Base-by-base conservation (phyloP, 2,329 filamentous ascomycete species). In the Geosmithia putterillii region DNA sequence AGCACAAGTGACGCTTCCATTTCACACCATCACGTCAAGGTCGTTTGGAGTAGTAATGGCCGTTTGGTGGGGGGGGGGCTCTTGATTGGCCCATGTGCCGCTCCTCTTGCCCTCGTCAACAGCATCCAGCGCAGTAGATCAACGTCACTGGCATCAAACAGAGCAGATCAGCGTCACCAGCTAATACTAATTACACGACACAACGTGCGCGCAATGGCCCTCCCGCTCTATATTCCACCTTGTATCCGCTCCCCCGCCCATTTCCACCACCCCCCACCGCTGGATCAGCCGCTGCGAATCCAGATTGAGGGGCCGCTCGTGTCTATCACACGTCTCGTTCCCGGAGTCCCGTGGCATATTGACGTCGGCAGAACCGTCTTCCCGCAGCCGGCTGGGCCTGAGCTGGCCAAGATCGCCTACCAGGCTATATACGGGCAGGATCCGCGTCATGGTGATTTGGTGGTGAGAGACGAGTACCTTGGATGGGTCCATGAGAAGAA, bases 401-500 rank as follows among this genome's bases (percentile, higher is more conserved):
- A 38, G 36, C 36, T 38, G n/a, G 36, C 36, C 17, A 38, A 7
- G 5, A 18, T 38, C 17, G 12, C 36, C 4, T 38, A 38, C 36
- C 36, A 12, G 17, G 36, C 36, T 18, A 18, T 38, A 5, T 38
- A 18, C 36, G 36, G 36, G 17, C 6, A 21, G 19, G 36, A 38
- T 12, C 9, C 15, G n/a, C 18, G 7, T 40, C 9, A 23, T 4
- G 15, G 38, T 9, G 21, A 40, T 17, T 35, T 45, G 18, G 19
- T 20, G 17, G 25, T 45, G 23, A 19, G 44, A 17, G 38, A 42
- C 39, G 41, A 44, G 28, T 41, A 36, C 25, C 39, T 41, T 14
- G 43, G 43, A 18, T 41, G 43, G 43, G 38, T 44, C 28, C 39
- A 41, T 41, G 37, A 41, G 10, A 41, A 41, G 39, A 41, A 44